Conservation (phyloP, 1,284 basidiomycete genomes). For the Mycena citricolor region DNA sequence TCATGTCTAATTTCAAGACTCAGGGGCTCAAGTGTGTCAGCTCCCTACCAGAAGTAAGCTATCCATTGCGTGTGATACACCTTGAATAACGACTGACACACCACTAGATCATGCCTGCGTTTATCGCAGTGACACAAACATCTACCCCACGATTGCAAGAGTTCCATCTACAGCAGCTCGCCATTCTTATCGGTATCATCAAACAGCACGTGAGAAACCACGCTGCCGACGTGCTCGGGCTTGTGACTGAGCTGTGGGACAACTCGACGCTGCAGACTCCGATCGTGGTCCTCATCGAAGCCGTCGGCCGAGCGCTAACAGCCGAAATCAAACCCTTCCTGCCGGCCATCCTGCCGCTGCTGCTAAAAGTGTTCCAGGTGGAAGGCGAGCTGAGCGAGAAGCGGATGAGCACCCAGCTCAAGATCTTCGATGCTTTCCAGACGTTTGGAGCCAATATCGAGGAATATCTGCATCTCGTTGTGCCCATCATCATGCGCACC, state of each 20-base stretch:
- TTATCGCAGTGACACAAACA: slow-evolving; percentile 84
- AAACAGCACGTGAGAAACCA: slow-evolving; percentile 97
- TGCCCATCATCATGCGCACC: slow-evolving; percentile 91
- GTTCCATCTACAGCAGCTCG: slow-evolving; percentile 95
- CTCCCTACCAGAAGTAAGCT: slow-evolving; percentile 85
- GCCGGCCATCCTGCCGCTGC: slow-evolving; percentile 86
- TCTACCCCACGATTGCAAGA: slow-evolving; percentile 85
- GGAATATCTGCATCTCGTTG: slow-evolving; percentile 96
- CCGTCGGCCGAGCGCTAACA: slow-evolving; percentile 90
- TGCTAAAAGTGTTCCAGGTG: slow-evolving; percentile 77
- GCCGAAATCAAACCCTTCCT: slow-evolving; percentile 98
- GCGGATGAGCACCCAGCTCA: slow-evolving; percentile 77
- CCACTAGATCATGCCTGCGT: slow-evolving; percentile 96
- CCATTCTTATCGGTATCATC: slow-evolving; percentile 95
- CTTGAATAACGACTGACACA: slow-evolving; percentile 2
- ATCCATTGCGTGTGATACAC: slow-evolving; percentile 10
- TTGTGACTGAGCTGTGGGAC: slow-evolving; percentile 90
- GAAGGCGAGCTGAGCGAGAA: slow-evolving; percentile 86
- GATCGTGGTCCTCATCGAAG: slow-evolving; percentile 91
- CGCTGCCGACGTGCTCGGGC: slow-evolving; percentile 77
- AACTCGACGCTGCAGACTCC: slow-evolving; percentile 85
- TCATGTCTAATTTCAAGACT: slow-evolving; percentile 99
- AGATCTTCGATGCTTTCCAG: slow-evolving; percentile 91
- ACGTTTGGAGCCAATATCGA: slow-evolving; percentile 97
- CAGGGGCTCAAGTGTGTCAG: slow-evolving; percentile 96